Percentiles rank a stretch among this genome's conserved stretches.
Evolutionary conservation across 1,284 basidiomycete genomes (phyloP).

Genomic region (Austroboletus niveus): DNA sequence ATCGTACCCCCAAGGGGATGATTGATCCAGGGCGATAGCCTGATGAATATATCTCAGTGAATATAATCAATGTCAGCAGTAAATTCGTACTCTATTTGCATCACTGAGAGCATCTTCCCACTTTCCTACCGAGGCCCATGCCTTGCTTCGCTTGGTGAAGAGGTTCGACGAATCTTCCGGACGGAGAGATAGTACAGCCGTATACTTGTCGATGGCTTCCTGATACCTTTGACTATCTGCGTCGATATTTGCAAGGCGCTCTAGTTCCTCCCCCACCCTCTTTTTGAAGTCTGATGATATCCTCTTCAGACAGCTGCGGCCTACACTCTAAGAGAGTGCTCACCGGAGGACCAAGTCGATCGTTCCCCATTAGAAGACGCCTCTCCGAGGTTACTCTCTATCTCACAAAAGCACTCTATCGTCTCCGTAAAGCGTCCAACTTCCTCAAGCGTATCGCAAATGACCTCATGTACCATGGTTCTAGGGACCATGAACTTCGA

Average conservation of each 20-base stretch:
- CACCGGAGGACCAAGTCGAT: neutral
- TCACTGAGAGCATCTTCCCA: neutral
- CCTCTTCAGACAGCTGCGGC: neutral
- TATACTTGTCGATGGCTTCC: neutral
- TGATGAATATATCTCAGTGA: neutral
- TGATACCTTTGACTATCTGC: neutral
- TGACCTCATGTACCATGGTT: neutral
- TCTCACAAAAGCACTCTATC: neutral
- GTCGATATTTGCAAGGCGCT: neutral
- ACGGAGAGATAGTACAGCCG: neutral
- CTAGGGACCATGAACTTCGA: neutral
- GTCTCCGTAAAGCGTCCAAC: neutral
- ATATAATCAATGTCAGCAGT: neutral
- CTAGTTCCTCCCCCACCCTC: neutral
- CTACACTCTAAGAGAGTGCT: neutral
- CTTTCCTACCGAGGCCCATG: no score
- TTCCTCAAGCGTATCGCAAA: neutral
- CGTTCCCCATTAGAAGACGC: neutral
- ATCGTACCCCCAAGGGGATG: neutral
- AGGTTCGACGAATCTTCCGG: no score
- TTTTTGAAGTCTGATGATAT: neutral
- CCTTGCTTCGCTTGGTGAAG: no score
- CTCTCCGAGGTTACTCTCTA: neutral
- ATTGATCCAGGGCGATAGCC: neutral
- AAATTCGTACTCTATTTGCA: neutral